Evolutionary conservation across 2,329 filamentous ascomycete genomes (phyloP), one percentile per base, ranked within the genome.

Genomic region (Mariannaea elegans): DNA sequence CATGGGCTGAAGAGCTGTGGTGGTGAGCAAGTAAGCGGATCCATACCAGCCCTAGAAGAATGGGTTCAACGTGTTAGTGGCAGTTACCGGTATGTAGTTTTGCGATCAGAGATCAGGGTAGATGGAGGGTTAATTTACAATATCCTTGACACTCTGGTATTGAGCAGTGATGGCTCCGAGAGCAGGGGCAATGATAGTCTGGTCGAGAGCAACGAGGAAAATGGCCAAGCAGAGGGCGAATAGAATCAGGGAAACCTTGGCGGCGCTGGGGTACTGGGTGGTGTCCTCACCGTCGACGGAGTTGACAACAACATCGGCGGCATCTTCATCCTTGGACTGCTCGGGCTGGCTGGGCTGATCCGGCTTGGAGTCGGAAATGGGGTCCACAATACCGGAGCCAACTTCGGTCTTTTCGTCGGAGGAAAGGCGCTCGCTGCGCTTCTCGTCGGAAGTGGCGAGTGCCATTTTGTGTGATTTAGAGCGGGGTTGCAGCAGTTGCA

Each of bases 131-230:
- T 8, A 14, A 65, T 71, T 54, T 55, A 77, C 81, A 62, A 83
- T 82, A 55, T 83, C 81, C 63, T 77, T 77, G 32, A 81, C 76
- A 47, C 76, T 80, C 41, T 67, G 58, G 50, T 79, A 83, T 46
- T 81, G 72, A 1, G 72, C 72, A 0, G 81, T 83, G 63, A 85
- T 85, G 67, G 82, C 80, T 18, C 81, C 81, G 16, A 84, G 76
- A 1, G 82, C 82, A 13, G 82, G 82, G 6, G 81, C 81, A 61
- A 84, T 81, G 61, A 83, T 83, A 45, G 81, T 83, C 72, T 82
- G 80, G 62, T 84, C 81, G 10, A 83, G 75, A 3, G 81, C 81
- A 42, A 84, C 80, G 36, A 83, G 76, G 68, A 84, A 83, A 57
- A 83, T 74, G 56, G 78, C 72, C 13, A 83, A 70, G 59, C 79